A percentile compares a stretch with the other conserved stretches of the same genome.
Conservation (phyloP, 2,329 filamentous ascomycete species). For the Pseudocercospora crystallina region DNA sequence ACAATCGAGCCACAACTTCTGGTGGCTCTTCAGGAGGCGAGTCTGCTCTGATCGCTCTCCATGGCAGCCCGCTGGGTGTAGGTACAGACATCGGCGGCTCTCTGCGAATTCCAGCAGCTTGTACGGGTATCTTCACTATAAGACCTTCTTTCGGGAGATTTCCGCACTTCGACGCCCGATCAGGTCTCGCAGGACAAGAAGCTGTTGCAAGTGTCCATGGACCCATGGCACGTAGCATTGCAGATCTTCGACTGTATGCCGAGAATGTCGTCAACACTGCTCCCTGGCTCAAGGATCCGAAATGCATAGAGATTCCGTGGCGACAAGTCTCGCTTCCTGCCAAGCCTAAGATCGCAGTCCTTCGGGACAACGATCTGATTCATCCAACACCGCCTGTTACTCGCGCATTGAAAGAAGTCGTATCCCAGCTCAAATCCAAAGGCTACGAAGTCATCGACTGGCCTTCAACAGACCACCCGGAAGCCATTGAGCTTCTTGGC, state of each 20-base stretch:
- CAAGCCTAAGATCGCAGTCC: constrained; percentile 60
- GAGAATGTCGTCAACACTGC: constrained; percentile 44
- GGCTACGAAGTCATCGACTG: constrained; percentile 59
- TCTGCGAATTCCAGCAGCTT: constrained; percentile 57
- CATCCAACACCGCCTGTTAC: constrained; percentile 60
- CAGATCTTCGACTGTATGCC: constrained; percentile 49
- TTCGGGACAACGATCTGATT: constrained; percentile 61
- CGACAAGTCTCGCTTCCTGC: constrained; percentile 41
- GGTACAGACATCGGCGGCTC: constrained; percentile 65
- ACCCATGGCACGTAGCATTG: constrained; percentile 58
- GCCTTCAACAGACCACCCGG: constrained; percentile 53
- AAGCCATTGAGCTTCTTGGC: constrained; percentile 51
- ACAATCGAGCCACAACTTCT: constrained; percentile 58
- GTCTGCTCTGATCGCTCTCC: constrained; percentile 60
- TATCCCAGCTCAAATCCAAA: constrained; percentile 51
- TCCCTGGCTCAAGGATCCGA: constrained; percentile 55
- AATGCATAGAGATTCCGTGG: constrained; percentile 56
- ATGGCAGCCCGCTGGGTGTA: constrained; percentile 60
- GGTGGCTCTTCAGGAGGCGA: constrained; percentile 70
- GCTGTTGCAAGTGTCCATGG: constrained; percentile 64
- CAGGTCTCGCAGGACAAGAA: constrained; percentile 65
- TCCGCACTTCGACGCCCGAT: constrained; percentile 54
- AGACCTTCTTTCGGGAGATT: constrained; percentile 61
- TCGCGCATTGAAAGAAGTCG: constrained; percentile 57
- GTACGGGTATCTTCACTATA: constrained; percentile 59